phyloP scores from a whole-genome alignment of 768 basidiomycete genomes.

The Boletus vinaceobasis region DNA sequence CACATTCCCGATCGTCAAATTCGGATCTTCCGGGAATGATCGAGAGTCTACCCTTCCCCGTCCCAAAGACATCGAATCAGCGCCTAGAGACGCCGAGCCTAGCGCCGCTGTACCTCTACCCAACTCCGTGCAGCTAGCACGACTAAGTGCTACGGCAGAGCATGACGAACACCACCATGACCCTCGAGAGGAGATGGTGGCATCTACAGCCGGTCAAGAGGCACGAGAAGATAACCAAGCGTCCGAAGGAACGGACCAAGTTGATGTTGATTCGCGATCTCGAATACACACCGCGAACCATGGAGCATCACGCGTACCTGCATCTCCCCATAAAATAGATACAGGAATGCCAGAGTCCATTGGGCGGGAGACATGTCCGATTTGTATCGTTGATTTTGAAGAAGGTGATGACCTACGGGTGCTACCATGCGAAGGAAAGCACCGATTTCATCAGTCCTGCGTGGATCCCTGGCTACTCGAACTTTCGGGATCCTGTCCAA shows the following conservation, averaged over 20 bases:
- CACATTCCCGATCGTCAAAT: conserved; percentile 93
- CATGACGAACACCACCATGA: neutral
- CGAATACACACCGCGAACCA: neutral
- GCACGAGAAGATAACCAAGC: neutral
- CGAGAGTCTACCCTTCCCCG: conserved; percentile 7
- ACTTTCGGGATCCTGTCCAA: conserved; percentile 85
- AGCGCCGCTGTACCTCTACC: neutral
- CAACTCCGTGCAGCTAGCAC: conserved; percentile 11
- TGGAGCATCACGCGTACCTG: neutral
- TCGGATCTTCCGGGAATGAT: conserved; percentile 39
- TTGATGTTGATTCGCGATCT: neutral
- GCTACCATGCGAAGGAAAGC: conserved; percentile 87
- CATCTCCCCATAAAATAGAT: conserved; percentile 21
- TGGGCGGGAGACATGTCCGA: conserved; percentile 86
- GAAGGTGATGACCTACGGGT: conserved; percentile 90
- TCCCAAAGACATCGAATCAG: conserved; percentile 34
- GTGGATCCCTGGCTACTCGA: conserved; percentile 94
- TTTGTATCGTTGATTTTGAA: conserved; percentile 92
- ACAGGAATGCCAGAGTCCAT: conserved; percentile 61
- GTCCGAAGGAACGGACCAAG: conserved; percentile 7
- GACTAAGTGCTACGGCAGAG: neutral
- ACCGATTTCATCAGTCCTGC: conserved; percentile 85
- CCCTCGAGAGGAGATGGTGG: neutral
- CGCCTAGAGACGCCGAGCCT: neutral
- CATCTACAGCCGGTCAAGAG: neutral